Evolutionary conservation across 169 alveolate species (phyloP), one percentile per base, ranked within the genome.

Genomic region (Cryptosporidium ryanae): DNA sequence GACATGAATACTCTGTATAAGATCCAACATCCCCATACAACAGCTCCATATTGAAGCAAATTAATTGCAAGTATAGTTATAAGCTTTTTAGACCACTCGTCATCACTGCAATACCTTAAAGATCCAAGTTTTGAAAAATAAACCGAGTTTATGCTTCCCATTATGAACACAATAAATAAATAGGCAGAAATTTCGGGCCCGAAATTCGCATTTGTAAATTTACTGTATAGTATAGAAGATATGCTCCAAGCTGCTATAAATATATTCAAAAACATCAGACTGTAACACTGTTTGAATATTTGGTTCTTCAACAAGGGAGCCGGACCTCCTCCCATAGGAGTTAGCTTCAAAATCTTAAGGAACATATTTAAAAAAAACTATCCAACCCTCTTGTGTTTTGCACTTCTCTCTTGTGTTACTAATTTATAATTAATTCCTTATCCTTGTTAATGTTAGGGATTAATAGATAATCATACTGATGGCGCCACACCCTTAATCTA

Each of bases 241-340:
- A 76, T 76, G 32, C 87, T 76, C 87, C 87, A 76, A 7, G 59
- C 63, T 2, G 87, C 44, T 38, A 76, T 76, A 49, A 76, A 55
- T 21, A 76, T 76, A 43, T 76, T 76, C 6, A 76, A 23, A 76
- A 76, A 76, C 87, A 76, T 76, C 21, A 76, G 15, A 50, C 87
- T 61, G 48, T 76, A 76, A 55, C 87, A 76, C 15, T 76, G 87
- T 50, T 48, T 76, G 18, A 76, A 55, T 44, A 61, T 46, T 55
- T 76, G 55, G 48, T 76, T 76, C 71, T 76, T 76, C 29, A 76
- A 59, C 0, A 76, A 32, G 34, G 87, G 87, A 76, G 87, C 87
- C 8, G 87, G 87, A 18, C 87, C 87, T 5, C 87, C 87, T 43
- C 87, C 87, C 13, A 61, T 17, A 8, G 87, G 87, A n/a, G 87